A percentile compares a stretch with the other conserved stretches of the same genome.
These are phyloP conservation scores for Leishmania braziliensis DNA, from an alignment of 208 protist species.

Conservation along the genomic window DNA sequence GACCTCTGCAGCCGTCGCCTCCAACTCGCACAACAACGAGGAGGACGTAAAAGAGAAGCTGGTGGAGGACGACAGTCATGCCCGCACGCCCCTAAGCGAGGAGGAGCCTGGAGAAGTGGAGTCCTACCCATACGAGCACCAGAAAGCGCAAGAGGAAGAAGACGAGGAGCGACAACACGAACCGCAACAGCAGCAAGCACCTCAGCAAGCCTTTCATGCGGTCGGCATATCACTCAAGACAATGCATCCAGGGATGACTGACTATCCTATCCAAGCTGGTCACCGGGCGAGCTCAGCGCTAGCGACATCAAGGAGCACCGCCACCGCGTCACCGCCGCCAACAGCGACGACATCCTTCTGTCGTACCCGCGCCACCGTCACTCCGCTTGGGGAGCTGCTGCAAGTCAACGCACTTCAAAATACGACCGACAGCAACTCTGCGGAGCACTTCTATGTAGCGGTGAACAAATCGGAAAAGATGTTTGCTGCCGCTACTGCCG, in stretches of 20 bases:
- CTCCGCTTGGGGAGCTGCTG: slow-evolving; percentile 26
- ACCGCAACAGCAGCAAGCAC: neutral
- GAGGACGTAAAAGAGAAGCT: neutral
- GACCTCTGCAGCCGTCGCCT: neutral
- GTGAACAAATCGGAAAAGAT: neutral
- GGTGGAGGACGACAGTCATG: neutral
- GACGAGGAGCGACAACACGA: slow-evolving; percentile 7
- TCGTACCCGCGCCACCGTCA: slow-evolving; percentile 21
- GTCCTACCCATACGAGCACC: neutral
- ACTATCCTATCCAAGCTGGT: neutral
- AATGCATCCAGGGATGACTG: neutral
- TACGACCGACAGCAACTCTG: neutral
- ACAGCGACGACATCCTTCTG: slow-evolving; percentile 18
- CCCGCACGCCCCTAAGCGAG: neutral
- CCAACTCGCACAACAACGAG: neutral
- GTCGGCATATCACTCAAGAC: neutral
- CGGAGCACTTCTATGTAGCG: neutral
- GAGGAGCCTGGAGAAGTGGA: neutral
- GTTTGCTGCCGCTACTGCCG: neutral
- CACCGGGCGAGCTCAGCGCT: neutral
- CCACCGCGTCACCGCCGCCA: neutral
- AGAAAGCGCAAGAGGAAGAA: neutral
- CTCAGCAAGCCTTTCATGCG: neutral
- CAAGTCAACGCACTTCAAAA: slow-evolving; percentile 27
- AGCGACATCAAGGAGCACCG: neutral